These are phyloP conservation scores for Phytophthora pistaciae DNA, from an alignment of 352 stramenopile genomes.

Conservation along the genomic window DNA sequence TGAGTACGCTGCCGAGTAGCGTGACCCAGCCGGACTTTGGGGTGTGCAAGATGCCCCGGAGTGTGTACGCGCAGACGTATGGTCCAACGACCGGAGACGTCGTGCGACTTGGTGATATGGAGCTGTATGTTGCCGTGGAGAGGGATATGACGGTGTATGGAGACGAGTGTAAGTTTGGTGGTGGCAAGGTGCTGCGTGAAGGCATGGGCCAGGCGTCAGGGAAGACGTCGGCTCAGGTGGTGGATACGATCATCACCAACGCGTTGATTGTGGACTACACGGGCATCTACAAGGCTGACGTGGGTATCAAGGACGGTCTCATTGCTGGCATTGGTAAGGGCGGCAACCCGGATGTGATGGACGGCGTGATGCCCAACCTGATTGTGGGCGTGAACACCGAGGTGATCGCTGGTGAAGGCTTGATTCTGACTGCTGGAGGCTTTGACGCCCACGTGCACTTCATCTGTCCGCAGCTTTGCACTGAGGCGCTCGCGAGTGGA, in stretches of 20 bases:
- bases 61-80: conserved; percentile 92
- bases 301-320: conserved; percentile 94
- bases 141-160: conserved; percentile 86
- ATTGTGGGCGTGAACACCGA: conserved; percentile 94
- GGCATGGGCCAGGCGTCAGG: conserved; percentile 82
- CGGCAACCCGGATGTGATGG: conserved; percentile 98
- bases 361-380: conserved; percentile 88
- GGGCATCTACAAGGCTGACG: conserved; percentile 96
- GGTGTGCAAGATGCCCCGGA: conserved; percentile 65
- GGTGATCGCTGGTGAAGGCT: conserved; percentile 96
- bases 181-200: conserved; percentile 93
- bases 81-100: conserved; percentile 95
- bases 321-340: conserved; percentile 97
- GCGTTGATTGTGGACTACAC: conserved; percentile 96
- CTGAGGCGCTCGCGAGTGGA: conserved; percentile 93
- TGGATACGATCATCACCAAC: conserved; percentile 98
- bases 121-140: conserved; percentile 93
- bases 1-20: conserved; percentile 29
- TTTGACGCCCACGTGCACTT: conserved; percentile 98
- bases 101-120: conserved; percentile 94
- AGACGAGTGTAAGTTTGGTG: conserved; percentile 96
- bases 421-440: conserved; percentile 96
- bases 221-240: conserved; percentile 49
- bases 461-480: conserved; percentile 96
- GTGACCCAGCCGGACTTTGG: conserved; percentile 40